Evolutionary conservation across 495 filamentous ascomycete genomes (phyloP).

Genomic region (Aspergillus taichungensis): DNA sequence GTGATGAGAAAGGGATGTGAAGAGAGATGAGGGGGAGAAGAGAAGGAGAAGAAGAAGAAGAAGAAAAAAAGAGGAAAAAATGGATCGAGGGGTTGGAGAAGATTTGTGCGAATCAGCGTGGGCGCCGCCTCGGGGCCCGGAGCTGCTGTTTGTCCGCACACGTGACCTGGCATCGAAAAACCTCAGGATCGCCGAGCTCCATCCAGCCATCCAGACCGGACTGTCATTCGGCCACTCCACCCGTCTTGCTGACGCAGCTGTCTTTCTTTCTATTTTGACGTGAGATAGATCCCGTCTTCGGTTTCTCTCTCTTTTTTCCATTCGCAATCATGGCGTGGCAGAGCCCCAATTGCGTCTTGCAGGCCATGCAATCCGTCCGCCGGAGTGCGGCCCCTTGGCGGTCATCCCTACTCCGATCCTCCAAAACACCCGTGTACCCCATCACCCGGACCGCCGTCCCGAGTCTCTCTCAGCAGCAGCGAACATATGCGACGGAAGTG

Average conservation of each 20-base stretch:
- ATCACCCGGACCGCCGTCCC: slow-evolving; percentile 3
- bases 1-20: slow-evolving; percentile 33
- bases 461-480: slow-evolving; percentile 9
- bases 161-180: slow-evolving; percentile 21
- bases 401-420: slow-evolving; percentile 9
- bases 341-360: slow-evolving; percentile 28
- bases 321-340: slow-evolving; percentile 25
- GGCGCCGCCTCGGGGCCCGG: slow-evolving; percentile 22
- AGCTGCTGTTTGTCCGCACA: slow-evolving; percentile 23
- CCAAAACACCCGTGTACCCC: slow-evolving; percentile 10
- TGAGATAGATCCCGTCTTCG: too few species aligned
- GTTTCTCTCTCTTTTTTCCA: slow-evolving; percentile 6
- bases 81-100: slow-evolving; percentile 14
- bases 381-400: slow-evolving; percentile 11
- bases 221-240: neutral
- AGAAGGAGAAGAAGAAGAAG: slow-evolving; percentile 21
- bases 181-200: slow-evolving; percentile 12
- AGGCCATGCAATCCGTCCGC: slow-evolving; percentile 32
- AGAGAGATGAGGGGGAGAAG: slow-evolving; percentile 23
- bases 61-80: slow-evolving; percentile 27
- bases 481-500: slow-evolving; percentile 19
- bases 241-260: neutral
- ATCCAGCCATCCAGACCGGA: too few species aligned
- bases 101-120: slow-evolving; percentile 29
- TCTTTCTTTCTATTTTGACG: neutral